Conservation (phyloP, 352 stramenopile species). For the Phytopythium aichiense region DNA sequence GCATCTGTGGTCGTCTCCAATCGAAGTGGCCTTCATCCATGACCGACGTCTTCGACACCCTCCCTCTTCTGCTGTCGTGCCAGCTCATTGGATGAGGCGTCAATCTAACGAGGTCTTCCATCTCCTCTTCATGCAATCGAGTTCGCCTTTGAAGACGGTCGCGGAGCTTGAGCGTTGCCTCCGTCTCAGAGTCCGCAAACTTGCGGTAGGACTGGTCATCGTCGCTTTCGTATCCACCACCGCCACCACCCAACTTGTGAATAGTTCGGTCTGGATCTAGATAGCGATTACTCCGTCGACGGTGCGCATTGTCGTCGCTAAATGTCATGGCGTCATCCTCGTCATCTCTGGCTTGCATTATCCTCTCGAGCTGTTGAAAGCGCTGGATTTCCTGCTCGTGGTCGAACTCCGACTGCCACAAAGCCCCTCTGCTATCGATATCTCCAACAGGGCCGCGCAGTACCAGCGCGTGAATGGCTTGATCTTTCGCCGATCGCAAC, state of each 20-base stretch:
- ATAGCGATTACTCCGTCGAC: not conserved
- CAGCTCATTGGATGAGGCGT: not conserved
- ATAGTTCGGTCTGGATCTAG: not conserved
- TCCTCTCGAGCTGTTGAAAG: constrained; percentile 1
- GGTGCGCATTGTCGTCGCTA: not conserved
- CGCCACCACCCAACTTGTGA: not conserved
- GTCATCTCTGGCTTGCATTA: not conserved
- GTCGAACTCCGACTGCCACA: constrained; percentile 5
- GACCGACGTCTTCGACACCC: not conserved
- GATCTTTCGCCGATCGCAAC: not conserved
- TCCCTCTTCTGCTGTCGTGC: not conserved
- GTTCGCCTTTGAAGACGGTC: no score
- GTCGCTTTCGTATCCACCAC: not conserved
- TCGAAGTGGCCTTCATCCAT: not conserved
- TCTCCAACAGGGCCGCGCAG: no score
- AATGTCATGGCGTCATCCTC: not conserved
- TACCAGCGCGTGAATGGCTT: not conserved
- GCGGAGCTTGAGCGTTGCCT: not conserved
- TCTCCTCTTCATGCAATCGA: not conserved
- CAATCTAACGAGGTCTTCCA: no score
- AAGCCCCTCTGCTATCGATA: not conserved
- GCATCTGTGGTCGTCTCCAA: not conserved
- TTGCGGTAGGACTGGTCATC: not conserved
- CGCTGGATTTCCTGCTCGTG: constrained; percentile 5
- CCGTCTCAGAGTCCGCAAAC: not conserved